phyloP scores from a whole-genome alignment of 2,329 filamentous ascomycete species.

The Ilyonectria robusta region DNA sequence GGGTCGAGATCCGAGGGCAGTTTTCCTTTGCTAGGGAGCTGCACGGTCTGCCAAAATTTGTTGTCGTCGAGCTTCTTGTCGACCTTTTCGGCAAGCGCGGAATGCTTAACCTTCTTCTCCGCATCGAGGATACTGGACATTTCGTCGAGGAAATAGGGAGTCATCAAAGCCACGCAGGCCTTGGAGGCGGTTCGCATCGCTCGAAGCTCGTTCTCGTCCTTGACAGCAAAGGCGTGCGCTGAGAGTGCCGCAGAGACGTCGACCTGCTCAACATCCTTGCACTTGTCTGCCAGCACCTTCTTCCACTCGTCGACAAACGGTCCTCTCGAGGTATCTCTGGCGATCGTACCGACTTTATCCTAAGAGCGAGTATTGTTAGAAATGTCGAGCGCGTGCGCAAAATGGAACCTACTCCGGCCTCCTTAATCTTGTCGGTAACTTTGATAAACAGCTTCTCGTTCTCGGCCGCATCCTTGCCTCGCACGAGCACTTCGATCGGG shows the following conservation, averaged over 20 bases:
- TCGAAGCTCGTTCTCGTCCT: slow-evolving; percentile 94
- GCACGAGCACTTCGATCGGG: slow-evolving; percentile 90
- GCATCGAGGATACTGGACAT: slow-evolving; percentile 97
- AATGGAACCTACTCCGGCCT: slow-evolving; percentile 78
- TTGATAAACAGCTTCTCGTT: slow-evolving; percentile 93
- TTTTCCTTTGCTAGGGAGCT: slow-evolving; percentile 79
- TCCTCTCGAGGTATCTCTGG: slow-evolving; percentile 87
- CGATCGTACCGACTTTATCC: slow-evolving; percentile 91
- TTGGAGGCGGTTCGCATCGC: slow-evolving; percentile 95
- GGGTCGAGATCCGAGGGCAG: slow-evolving; percentile 90
- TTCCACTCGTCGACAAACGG: slow-evolving; percentile 98
- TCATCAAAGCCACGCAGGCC: slow-evolving; percentile 94
- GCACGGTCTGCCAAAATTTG: slow-evolving; percentile 90
- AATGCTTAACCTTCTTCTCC: slow-evolving; percentile 97
- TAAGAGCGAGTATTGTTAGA: slow-evolving; percentile 52
- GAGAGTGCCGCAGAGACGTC: slow-evolving; percentile 89
- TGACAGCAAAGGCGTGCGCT: slow-evolving; percentile 86
- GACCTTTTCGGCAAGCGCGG: slow-evolving; percentile 86
- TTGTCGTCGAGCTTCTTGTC: slow-evolving; percentile 92
- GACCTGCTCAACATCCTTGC: slow-evolving; percentile 89
- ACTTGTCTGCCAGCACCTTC: slow-evolving; percentile 81
- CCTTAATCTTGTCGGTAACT: slow-evolving; percentile 88
- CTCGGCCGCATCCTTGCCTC: slow-evolving; percentile 91
- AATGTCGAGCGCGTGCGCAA: slow-evolving; percentile 12
- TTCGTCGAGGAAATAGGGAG: slow-evolving; percentile 96